Conservation (phyloP, 495 filamentous ascomycete species). For the Tetracladium setigerum region DNA sequence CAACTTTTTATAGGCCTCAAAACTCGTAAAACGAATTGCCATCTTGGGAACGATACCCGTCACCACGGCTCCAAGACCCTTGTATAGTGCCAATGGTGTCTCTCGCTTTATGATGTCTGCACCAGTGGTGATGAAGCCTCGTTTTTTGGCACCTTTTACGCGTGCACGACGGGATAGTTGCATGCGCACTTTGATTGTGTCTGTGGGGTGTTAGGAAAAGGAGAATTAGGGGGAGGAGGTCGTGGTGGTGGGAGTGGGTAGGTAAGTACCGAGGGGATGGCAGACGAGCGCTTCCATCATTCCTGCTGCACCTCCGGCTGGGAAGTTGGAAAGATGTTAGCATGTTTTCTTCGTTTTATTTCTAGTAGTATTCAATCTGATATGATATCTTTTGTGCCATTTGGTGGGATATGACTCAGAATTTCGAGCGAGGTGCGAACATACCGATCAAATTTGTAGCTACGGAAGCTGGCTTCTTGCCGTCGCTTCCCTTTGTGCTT, state of each 20-base stretch:
- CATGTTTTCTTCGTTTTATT: conserved; percentile 3
- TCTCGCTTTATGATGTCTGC: conserved; percentile 81
- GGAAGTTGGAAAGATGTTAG: conserved; percentile 20
- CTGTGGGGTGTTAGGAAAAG: conserved; percentile 28
- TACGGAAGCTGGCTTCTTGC: conserved; percentile 73
- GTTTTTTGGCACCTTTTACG: conserved; percentile 69
- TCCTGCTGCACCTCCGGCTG: conserved; percentile 94
- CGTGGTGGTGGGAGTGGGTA: background rate
- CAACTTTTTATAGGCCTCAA: conserved; percentile 86
- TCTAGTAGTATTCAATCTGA: background rate
- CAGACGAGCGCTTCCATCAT: conserved; percentile 99
- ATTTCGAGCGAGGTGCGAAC: conserved; percentile 12
- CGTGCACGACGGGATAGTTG: conserved; percentile 85
- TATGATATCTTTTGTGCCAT: background rate
- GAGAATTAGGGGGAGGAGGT: background rate
- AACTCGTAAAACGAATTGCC: conserved; percentile 98
- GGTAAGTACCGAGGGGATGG: conserved; percentile 77
- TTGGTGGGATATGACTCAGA: conserved; percentile 3
- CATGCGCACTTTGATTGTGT: conserved; percentile 99
- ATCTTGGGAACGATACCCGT: conserved; percentile 99
- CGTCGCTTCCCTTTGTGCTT: conserved; percentile 50
- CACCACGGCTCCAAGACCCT: conserved; percentile 90
- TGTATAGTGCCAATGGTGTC: conserved; percentile 89
- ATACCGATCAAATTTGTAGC: conserved; percentile 93
- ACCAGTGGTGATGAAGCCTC: conserved; percentile 84